Conservation (phyloP, 139 green algal genomes). For the Yamagishiella unicocca region DNA sequence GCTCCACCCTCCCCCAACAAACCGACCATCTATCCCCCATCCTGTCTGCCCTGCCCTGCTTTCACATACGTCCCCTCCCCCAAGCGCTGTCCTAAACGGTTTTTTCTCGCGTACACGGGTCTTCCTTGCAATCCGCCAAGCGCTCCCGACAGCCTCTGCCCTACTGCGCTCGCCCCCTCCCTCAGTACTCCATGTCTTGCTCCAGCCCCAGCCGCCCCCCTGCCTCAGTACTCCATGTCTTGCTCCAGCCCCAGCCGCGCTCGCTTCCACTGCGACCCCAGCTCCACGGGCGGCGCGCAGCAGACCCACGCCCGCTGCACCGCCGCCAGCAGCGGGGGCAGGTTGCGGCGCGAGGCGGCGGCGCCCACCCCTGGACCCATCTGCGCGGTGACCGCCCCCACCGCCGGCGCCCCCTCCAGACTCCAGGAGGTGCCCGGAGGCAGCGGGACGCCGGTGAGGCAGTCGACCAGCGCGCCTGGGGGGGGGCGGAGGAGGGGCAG, state of each 20-base stretch:
- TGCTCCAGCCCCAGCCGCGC: constrained; percentile 26
- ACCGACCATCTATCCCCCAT: too few species aligned
- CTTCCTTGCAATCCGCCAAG: too few species aligned
- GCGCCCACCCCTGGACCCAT: constrained; percentile 31
- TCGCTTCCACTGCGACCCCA: constrained; percentile 16
- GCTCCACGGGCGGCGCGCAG: constrained; percentile 19
- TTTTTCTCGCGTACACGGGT: too few species aligned
- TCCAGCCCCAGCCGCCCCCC: neutral
- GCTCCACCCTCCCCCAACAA: too few species aligned
- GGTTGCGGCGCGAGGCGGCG: neutral
- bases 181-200: neutral
- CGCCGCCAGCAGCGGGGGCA: constrained; percentile 31
- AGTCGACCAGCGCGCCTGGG: constrained; percentile 12
- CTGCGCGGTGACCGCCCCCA: constrained; percentile 12
- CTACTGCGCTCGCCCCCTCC: too few species aligned
- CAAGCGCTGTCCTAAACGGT: too few species aligned
- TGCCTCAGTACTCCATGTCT: constrained; percentile 26
- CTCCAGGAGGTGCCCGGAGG: constrained; percentile 6
- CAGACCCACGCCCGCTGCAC: constrained; percentile 42
- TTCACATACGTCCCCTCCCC: too few species aligned
- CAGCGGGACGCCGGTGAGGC: constrained; percentile 17
- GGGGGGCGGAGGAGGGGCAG: neutral
- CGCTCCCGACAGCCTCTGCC: too few species aligned
- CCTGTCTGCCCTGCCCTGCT: too few species aligned
- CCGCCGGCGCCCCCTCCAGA: constrained; percentile 24